Evolutionary conservation across 2,329 filamentous ascomycete genomes (phyloP).

Genomic region (Fusarium floridanum): DNA sequence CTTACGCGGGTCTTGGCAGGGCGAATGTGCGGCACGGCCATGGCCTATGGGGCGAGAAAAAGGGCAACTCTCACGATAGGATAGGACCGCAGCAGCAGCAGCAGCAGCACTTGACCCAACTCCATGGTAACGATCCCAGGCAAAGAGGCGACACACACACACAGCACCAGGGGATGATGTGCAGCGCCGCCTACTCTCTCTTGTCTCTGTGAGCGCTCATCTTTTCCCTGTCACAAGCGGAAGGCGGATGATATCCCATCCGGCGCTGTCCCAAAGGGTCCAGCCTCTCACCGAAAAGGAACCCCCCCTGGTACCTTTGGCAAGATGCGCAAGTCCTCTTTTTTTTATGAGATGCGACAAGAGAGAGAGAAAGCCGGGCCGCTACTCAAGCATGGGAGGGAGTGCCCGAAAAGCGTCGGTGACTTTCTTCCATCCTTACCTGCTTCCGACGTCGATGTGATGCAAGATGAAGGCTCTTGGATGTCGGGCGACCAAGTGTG

Average conservation of each 20-base stretch:
- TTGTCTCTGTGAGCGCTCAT: constrained; percentile 10
- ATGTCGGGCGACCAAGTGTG: constrained; percentile 13
- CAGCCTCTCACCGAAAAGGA: constrained; percentile 10
- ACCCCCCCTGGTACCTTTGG: constrained; percentile 10
- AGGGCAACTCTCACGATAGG: constrained; percentile 13
- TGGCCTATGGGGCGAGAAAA: constrained; percentile 16
- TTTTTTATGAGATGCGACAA: constrained; percentile 45
- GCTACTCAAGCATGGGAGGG: constrained; percentile 16
- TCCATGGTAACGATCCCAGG: constrained; percentile 3
- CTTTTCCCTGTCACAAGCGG: constrained; percentile 22
- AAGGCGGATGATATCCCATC: constrained; percentile 23
- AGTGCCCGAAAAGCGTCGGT: constrained; percentile 43
- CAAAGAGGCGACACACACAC: not conserved
- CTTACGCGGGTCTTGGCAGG: constrained; percentile 23
- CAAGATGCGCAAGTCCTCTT: constrained; percentile 20
- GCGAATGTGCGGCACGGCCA: constrained; percentile 14
- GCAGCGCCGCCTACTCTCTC: not conserved
- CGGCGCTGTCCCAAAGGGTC: constrained; percentile 27
- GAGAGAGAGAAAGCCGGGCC: constrained; percentile 14
- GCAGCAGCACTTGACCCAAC: not conserved
- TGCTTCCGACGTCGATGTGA: constrained; percentile 30
- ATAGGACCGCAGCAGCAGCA: constrained; percentile 5
- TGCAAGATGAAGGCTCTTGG: constrained; percentile 37
- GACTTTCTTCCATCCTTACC: not conserved
- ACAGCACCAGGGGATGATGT: constrained; percentile 16